Percentiles rank a stretch among this genome's conserved stretches.
These are phyloP conservation scores for Dissophora globulifera DNA, from an alignment of 192 early-diverging fungal species.

Conservation along the genomic window DNA sequence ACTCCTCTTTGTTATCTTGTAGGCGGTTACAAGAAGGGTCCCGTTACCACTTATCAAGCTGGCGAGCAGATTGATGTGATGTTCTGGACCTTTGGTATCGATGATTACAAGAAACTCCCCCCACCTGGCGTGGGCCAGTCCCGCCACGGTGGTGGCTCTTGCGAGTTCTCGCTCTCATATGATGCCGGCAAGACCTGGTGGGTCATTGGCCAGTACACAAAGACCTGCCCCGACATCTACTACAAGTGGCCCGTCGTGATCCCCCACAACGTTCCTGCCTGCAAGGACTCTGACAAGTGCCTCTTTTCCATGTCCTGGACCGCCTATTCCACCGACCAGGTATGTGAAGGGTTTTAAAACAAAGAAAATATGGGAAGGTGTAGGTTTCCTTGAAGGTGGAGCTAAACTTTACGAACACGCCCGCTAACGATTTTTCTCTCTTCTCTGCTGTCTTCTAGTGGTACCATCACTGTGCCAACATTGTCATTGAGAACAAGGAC, in stretches of 20 bases:
- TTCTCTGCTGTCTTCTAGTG: slow-evolving; percentile 56
- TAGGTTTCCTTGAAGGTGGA: no score
- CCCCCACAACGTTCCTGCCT: slow-evolving; percentile 37
- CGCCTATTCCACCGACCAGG: slow-evolving; percentile 67
- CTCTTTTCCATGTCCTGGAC: slow-evolving; percentile 68
- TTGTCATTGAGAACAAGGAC: no score
- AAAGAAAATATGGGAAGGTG: no score
- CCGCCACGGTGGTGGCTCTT: slow-evolving; percentile 15
- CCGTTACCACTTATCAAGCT: slow-evolving; percentile 49
- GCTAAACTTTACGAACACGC: no score
- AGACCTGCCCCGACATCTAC: slow-evolving; percentile 35
- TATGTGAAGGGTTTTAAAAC: neutral
- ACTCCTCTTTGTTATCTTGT: neutral
- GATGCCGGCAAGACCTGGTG: slow-evolving; percentile 66
- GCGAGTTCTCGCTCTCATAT: slow-evolving; percentile 22
- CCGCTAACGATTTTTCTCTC: neutral
- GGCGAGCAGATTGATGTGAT: slow-evolving; percentile 13
- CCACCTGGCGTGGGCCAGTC: slow-evolving; percentile 48
- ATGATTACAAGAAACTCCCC: slow-evolving; percentile 27
- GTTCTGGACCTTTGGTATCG: slow-evolving; percentile 28
- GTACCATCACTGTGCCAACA: slow-evolving; percentile 78
- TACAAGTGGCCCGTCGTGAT: slow-evolving; percentile 42
- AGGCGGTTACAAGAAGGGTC: slow-evolving; percentile 25
- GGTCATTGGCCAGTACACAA: slow-evolving; percentile 39
- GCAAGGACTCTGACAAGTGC: slow-evolving; percentile 30